phyloP scores from a whole-genome alignment of 23 red algal genomes.

The Agarophyton chilense region DNA sequence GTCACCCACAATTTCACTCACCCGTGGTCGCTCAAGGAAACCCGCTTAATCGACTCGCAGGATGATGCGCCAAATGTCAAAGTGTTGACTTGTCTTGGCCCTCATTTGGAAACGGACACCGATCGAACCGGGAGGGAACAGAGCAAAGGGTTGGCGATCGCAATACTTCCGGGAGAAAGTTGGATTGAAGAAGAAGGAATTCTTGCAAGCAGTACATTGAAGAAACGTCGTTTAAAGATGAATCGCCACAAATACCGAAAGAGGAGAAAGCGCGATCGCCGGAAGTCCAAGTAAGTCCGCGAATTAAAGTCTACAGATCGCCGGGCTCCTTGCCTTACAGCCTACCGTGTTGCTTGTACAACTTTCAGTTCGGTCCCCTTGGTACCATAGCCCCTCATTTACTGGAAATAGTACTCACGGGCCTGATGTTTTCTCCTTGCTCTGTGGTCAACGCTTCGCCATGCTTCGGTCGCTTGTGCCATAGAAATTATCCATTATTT shows the following conservation, averaged over 20 bases:
- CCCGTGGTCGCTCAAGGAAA: neutral
- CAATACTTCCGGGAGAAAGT: neutral
- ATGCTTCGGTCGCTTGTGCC: neutral
- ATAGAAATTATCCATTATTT: no score
- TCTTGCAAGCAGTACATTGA: slow-evolving; percentile 66
- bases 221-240: slow-evolving; percentile 79
- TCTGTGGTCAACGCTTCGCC: neutral
- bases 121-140: neutral
- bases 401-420: neutral
- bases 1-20: neutral
- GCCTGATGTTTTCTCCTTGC: neutral
- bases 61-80: neutral
- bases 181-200: slow-evolving; percentile 6
- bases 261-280: slow-evolving; percentile 73
- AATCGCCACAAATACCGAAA: slow-evolving; percentile 79
- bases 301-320: neutral
- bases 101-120: neutral
- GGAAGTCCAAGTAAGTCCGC: slow-evolving; percentile 32
- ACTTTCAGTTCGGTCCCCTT: neutral
- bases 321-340: neutral
- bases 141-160: neutral
- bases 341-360: neutral
- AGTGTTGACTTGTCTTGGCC: neutral
- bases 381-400: neutral
- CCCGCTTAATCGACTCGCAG: neutral